Evolutionary conservation across 768 basidiomycete genomes (phyloP).

Genomic region (Gloeopeniophorella convolvens): DNA sequence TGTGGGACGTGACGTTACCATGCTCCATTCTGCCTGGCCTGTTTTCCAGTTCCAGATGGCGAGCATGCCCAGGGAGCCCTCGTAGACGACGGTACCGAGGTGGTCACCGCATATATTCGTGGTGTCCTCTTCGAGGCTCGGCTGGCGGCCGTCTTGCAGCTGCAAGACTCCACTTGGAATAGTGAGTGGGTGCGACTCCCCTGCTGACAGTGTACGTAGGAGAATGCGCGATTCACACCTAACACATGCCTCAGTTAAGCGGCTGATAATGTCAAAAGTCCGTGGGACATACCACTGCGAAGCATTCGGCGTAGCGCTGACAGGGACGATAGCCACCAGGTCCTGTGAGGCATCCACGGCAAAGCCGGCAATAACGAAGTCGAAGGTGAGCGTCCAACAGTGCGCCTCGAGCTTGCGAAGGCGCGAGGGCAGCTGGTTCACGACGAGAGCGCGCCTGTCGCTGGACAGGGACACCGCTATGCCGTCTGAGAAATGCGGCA

Average conservation of each 20-base stretch:
- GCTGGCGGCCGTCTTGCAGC: not conserved
- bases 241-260: not conserved
- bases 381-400: not conserved
- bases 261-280: not conserved
- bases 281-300: not conserved
- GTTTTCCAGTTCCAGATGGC: constrained; percentile 8
- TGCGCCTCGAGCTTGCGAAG: not conserved
- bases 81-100: not conserved
- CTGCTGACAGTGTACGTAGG: not conserved
- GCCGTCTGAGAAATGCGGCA: not conserved
- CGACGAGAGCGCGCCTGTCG: not conserved
- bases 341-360: not conserved
- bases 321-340: not conserved
- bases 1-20: too few species aligned
- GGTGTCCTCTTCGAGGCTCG: not conserved
- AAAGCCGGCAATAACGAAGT: not conserved
- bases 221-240: constrained; percentile 5
- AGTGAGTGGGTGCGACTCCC: constrained; percentile 1
- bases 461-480: not conserved
- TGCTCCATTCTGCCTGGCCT: not conserved
- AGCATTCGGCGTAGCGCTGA: not conserved
- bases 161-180: not conserved
- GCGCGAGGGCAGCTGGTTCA: not conserved
- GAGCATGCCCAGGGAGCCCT: not conserved
- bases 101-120: not conserved